Evolutionary conservation across 1,284 basidiomycete species (phyloP).

Genomic region (Marasmius oreades): DNA sequence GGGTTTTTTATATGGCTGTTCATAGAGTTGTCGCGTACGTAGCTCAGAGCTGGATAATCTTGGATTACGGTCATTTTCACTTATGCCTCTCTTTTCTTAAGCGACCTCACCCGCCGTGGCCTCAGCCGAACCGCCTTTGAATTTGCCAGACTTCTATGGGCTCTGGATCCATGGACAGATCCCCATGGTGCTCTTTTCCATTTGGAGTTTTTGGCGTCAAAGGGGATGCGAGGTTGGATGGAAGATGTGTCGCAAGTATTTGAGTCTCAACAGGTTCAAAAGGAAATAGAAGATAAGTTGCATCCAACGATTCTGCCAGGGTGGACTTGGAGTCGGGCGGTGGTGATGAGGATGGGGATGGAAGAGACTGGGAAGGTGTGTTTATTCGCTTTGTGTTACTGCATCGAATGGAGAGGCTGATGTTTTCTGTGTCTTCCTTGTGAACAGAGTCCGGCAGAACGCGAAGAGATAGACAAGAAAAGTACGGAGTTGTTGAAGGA

Average conservation of each 20-base stretch:
- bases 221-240: constrained; percentile 81
- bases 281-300: constrained; percentile 29
- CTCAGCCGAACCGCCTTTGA: constrained; percentile 87
- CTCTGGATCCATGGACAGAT: constrained; percentile 79
- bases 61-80: too few relatives aligned
- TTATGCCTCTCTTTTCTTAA: constrained; percentile 20
- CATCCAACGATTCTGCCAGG: constrained; percentile 72
- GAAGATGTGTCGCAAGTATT: constrained; percentile 51
- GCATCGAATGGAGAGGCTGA: too few relatives aligned
- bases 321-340: constrained; percentile 74
- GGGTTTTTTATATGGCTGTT: constrained; percentile 81
- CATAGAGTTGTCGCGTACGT: constrained; percentile 78
- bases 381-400: too few relatives aligned
- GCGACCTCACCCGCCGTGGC: constrained; percentile 83
- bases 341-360: constrained; percentile 64
- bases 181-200: constrained; percentile 85
- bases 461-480: constrained; percentile 30
- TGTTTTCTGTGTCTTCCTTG: neutral
- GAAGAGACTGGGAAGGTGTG: constrained; percentile 48
- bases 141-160: constrained; percentile 78
- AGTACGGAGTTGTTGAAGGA: constrained; percentile 67
- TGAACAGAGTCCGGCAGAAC: neutral
- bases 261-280: constrained; percentile 31
- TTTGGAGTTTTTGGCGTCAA: constrained; percentile 81
- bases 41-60: too few relatives aligned